Base-by-base conservation (phyloP, 768 basidiomycete species). In the Podaxis mareebaensis region DNA sequence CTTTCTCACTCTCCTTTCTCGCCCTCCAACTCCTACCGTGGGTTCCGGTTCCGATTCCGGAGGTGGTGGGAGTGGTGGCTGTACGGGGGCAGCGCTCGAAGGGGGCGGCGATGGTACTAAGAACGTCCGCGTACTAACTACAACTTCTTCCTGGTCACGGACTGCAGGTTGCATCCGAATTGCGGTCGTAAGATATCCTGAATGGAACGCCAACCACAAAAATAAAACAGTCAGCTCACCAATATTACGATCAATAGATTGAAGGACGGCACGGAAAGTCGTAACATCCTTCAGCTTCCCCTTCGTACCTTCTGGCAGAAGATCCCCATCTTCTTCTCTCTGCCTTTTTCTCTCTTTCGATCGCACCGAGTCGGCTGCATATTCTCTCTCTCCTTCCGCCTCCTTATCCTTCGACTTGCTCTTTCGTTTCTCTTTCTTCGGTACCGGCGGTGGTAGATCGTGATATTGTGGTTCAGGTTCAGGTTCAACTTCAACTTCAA, bases 261-360 rank as follows among this genome's bases (percentile, higher is more conserved):
- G 76, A 56, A 81, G 68, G 38, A 77, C 79, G 65, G 70, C 71
- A 66, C 80, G 78, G 67, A 85, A 82, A 71, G 86, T 88, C 28
- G 86, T 88, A 65, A 88, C 82, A 69, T 89, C 88, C 75, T 86
- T 87, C 63, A 88, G 75, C 73, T 81, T 85, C 55, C 76, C 73
- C 70, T 86, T 77, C 66, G 72, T 69, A 64, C 75, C 77, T 67
- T 78, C 79, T 58, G 68, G 67, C 64, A 64, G 65, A 76, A 71
- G 40, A 61, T 67, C 71, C 63, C 70, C 74, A 66, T 76, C 73
- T 60, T 70, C 71, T 28, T 72, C 73, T 49, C 68, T 63, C 22
- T 52, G 61, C 65, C 64, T 67, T 67, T 69, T 71, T 56, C 68
- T 68, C 26, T 74, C 73, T 57, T 63, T 64, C 48, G 63, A 28